Conservation (phyloP, 768 basidiomycete genomes). For the Trametes cinnabarina region DNA sequence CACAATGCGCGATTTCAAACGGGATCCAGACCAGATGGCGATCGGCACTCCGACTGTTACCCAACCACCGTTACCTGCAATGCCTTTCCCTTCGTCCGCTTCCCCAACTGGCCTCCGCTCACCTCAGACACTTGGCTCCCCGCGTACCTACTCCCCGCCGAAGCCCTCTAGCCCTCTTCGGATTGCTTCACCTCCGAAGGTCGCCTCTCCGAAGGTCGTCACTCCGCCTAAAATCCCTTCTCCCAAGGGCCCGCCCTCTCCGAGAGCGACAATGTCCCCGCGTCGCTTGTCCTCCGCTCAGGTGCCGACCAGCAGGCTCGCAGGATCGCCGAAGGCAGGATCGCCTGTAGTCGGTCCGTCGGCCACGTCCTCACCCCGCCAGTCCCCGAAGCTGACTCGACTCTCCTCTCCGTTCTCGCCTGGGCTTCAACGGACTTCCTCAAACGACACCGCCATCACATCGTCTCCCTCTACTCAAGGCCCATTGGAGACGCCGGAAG, state of each 20-base stretch:
- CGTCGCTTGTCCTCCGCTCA: conserved; percentile 13
- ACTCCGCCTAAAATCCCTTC: conserved; percentile 15
- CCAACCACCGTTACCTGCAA: conserved; percentile 11
- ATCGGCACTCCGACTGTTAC: conserved; percentile 20
- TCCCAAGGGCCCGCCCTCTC: conserved; percentile 9
- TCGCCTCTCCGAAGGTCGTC: conserved; percentile 13
- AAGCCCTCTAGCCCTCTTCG: conserved; percentile 12
- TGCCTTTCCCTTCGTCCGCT: conserved; percentile 29
- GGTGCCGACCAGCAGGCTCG: conserved; percentile 12
- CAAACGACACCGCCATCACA: conserved; percentile 43
- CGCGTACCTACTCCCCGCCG: conserved; percentile 29
- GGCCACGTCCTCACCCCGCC: conserved; percentile 18
- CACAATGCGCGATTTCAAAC: conserved; percentile 23
- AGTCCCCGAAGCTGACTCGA: conserved; percentile 24
- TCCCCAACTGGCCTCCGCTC: conserved; percentile 31
- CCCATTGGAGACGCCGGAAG: conserved; percentile 40
- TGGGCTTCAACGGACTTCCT: conserved; percentile 35
- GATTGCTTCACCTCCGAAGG: conserved; percentile 21
- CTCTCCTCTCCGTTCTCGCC: conserved; percentile 25
- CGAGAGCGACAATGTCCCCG: conserved; percentile 20
- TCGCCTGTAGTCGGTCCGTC: conserved; percentile 24
- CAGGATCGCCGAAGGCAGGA: conserved; percentile 20
- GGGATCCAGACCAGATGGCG: conserved; percentile 24
- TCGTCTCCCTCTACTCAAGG: conserved; percentile 58
- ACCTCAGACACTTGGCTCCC: conserved; percentile 28